Conservation (phyloP, 2,329 filamentous ascomycete genomes). For the Diplodia intermedia region DNA sequence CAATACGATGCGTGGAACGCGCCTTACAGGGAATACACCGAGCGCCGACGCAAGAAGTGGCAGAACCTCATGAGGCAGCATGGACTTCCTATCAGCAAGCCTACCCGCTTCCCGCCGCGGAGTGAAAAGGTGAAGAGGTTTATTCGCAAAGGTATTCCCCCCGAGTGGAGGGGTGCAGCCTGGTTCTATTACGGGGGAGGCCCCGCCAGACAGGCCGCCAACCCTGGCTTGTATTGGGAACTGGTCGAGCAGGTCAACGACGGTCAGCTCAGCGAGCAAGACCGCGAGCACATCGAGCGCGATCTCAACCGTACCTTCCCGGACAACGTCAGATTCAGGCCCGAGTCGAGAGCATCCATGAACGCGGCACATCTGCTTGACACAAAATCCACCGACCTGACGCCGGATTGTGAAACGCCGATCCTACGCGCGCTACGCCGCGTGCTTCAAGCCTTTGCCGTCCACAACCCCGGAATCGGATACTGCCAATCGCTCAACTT, state of each 20-base stretch:
- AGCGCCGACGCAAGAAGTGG: conserved; percentile 83
- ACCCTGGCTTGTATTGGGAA: conserved; percentile 77
- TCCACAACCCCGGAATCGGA: conserved; percentile 89
- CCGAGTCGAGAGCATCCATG: conserved; percentile 54
- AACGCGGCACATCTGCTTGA: conserved; percentile 35
- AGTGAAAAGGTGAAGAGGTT: conserved; percentile 87
- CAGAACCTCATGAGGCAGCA: conserved; percentile 76
- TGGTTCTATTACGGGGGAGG: conserved; percentile 98
- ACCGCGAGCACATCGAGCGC: conserved; percentile 89
- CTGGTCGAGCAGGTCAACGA: conserved; percentile 72
- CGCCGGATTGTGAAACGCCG: conserved; percentile 64
- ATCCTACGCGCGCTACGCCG: conserved; percentile 83
- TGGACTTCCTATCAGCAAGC: conserved; percentile 72
- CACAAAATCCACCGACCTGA: conserved; percentile 28
- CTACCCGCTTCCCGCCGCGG: conserved; percentile 78
- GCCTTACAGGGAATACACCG: conserved; percentile 76
- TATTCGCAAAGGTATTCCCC: conserved; percentile 89
- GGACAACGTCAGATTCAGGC: conserved; percentile 90
- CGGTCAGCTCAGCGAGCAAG: conserved; percentile 68
- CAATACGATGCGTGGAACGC: conserved; percentile 84
- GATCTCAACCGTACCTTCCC: conserved; percentile 94
- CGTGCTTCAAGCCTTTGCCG: conserved; percentile 86
- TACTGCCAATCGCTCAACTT: conserved; percentile 98
- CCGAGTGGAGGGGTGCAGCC: conserved; percentile 91
- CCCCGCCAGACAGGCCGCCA: conserved; percentile 75